Percentiles rank a stretch among this genome's conserved stretches.
These are phyloP conservation scores for Globisporangium cederbergense DNA, from an alignment of 352 stramenopile genomes.

Conservation along the genomic window DNA sequence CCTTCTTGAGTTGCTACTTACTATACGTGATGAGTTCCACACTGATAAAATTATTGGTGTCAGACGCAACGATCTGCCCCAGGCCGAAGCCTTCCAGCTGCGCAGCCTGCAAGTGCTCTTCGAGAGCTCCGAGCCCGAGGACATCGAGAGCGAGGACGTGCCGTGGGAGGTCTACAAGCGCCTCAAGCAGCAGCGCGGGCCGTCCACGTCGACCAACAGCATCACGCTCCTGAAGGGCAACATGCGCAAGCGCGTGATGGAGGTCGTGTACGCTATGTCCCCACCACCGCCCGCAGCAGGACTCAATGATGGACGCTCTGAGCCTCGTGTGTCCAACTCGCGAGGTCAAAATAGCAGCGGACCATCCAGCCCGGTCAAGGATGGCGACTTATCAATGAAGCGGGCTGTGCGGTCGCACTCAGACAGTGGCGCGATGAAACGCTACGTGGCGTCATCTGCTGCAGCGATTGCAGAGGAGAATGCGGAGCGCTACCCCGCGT, in stretches of 20 bases:
- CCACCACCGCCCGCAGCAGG: not conserved
- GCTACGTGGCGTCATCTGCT: not conserved
- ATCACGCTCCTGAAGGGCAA: constrained; percentile 59
- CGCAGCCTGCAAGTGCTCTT: constrained; percentile 55
- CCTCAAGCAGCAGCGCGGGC: constrained; percentile 58
- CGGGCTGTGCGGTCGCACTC: constrained; percentile 40
- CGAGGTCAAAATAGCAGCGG: not conserved
- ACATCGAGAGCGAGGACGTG: constrained; percentile 74
- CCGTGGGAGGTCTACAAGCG: constrained; percentile 81
- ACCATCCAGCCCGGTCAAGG: constrained; percentile 4
- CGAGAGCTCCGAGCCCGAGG: constrained; percentile 51
- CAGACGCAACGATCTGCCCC: constrained; percentile 33
- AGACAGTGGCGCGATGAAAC: constrained; percentile 35
- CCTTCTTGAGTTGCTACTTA: not conserved
- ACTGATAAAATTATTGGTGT: not conserved
- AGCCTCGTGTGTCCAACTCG: not conserved
- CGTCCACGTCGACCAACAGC: constrained; percentile 55
- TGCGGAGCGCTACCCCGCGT: not conserved
- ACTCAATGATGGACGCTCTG: not conserved
- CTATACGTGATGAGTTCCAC: too few relatives aligned
- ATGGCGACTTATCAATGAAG: constrained; percentile 15
- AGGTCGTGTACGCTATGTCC: constrained; percentile 23
- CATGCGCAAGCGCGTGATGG: constrained; percentile 53
- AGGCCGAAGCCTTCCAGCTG: constrained; percentile 46
- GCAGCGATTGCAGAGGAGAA: not conserved